A percentile compares a stretch with the other conserved stretches of the same genome.
These are phyloP conservation scores for Fragaria nilgerrensis DNA, from an alignment of 306 rosid genomes.

Conservation along the genomic window DNA sequence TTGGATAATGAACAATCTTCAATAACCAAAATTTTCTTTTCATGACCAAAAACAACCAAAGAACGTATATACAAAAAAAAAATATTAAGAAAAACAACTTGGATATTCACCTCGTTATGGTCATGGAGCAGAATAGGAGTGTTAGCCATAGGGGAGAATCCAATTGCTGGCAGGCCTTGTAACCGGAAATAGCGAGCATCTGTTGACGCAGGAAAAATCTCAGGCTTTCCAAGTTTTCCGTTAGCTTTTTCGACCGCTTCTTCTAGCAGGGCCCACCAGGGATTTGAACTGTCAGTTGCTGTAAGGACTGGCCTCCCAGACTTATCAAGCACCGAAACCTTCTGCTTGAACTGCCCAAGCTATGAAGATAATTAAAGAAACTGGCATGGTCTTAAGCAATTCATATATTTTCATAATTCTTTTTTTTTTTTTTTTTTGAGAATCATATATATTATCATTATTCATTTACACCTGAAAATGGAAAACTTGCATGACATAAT, in stretches of 20 bases:
- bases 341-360: constrained; percentile 76
- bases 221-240: constrained; percentile 83
- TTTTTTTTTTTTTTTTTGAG: too few relatives aligned
- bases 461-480: background rate
- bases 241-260: constrained; percentile 69
- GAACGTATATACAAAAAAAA: background rate
- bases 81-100: background rate
- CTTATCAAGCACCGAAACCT: constrained; percentile 36
- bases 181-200: constrained; percentile 80
- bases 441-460: background rate
- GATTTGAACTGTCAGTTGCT: constrained; percentile 71
- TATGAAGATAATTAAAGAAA: constrained; percentile 28
- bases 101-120: constrained; percentile 78
- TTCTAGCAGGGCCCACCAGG: constrained; percentile 85
- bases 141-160: constrained; percentile 94
- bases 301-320: constrained; percentile 64
- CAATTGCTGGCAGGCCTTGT: constrained; percentile 83
- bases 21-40: background rate
- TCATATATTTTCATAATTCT: too few relatives aligned
- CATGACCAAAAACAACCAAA: constrained; percentile 2
- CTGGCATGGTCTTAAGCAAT: background rate
- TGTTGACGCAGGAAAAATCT: constrained; percentile 81
- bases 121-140: constrained; percentile 91
- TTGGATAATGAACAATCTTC: background rate
- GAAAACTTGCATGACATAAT: background rate